phyloP scores from a whole-genome alignment of 768 basidiomycete species.

The Plicaturopsis crispa region DNA sequence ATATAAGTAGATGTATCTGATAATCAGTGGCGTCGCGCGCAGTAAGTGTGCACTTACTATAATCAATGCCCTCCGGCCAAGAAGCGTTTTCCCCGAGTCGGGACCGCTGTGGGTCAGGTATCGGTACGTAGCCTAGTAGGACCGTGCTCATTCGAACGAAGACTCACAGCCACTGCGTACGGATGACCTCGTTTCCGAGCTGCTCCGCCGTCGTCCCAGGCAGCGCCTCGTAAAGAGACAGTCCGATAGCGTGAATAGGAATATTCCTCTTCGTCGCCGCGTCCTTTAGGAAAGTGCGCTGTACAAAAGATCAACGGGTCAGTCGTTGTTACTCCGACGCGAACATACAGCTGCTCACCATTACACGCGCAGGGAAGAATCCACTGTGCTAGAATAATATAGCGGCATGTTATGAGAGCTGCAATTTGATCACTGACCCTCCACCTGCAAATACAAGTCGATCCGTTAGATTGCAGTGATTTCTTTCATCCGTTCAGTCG shows the following conservation, averaged over 20 bases:
- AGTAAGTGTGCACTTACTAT: conserved; percentile 45
- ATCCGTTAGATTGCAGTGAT: conserved; percentile 7
- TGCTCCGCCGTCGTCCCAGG: conserved; percentile 66
- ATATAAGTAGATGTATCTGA: conserved; percentile 7
- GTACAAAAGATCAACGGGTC: conserved; percentile 1
- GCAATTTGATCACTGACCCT: conserved; percentile 49
- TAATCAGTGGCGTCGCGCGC: conserved; percentile 4
- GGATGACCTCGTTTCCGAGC: conserved; percentile 77
- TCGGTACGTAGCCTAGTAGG: conserved; percentile 4
- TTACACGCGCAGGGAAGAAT: conserved; percentile 91
- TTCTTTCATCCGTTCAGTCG: conserved; percentile 5
- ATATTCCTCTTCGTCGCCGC: conserved; percentile 65
- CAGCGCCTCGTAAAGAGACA: conserved; percentile 90
- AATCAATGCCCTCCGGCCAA: conserved; percentile 79
- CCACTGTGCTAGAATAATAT: conserved; percentile 44
- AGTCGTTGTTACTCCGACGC: background rate
- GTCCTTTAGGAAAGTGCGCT: conserved; percentile 84
- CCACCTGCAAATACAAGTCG: conserved; percentile 46
- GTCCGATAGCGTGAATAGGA: conserved; percentile 92
- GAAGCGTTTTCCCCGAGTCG: conserved; percentile 56
- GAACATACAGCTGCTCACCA: conserved; percentile 36
- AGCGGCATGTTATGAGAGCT: conserved; percentile 9
- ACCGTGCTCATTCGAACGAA: conserved; percentile 2
- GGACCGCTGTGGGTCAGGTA: conserved; percentile 39
- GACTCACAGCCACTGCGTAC: conserved; percentile 94